A percentile compares a stretch with the other conserved stretches of the same genome.
Evolutionary conservation across 352 stramenopile species (phyloP).

Genomic region (Phytophthora parvispora): DNA sequence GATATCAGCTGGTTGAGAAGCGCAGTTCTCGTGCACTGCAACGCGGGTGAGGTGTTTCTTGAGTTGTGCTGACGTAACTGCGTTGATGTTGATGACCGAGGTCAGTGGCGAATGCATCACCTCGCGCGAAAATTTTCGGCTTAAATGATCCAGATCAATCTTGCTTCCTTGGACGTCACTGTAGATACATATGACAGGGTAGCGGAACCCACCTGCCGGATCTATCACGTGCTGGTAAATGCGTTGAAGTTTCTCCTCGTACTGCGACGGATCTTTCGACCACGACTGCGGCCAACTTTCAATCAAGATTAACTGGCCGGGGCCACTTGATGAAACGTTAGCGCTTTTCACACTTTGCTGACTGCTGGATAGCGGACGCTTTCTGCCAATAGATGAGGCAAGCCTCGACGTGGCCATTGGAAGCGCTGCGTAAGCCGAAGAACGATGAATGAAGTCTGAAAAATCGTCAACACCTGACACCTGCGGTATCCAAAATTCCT

Average conservation of each 20-base stretch:
- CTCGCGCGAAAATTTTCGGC: conserved; percentile 68
- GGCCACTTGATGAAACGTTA: background rate
- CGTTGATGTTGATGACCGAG: conserved; percentile 83
- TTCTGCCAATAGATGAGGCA: conserved; percentile 16
- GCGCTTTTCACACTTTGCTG: conserved; percentile 1
- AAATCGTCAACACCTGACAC: conserved; percentile 77
- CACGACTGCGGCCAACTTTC: conserved; percentile 81
- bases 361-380: conserved; percentile 24
- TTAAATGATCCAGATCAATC: conserved; percentile 72
- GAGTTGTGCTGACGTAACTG: conserved; percentile 77
- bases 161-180: conserved; percentile 85
- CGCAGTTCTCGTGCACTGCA: conserved; percentile 42
- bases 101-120: conserved; percentile 78
- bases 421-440: conserved; percentile 75
- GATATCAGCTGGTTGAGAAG: conserved; percentile 43
- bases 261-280: conserved; percentile 44
- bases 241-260: conserved; percentile 66
- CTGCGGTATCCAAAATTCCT: conserved; percentile 63
- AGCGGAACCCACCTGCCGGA: conserved; percentile 39
- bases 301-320: conserved; percentile 71
- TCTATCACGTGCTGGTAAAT: conserved; percentile 69
- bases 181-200: conserved; percentile 84
- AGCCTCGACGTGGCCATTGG: conserved; percentile 40
- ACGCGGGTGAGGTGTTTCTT: conserved; percentile 74
- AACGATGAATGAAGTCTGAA: conserved; percentile 80